Evolutionary conservation across 352 stramenopile genomes (phyloP), one percentile per base, ranked within the genome.

Genomic region (Hyaloperonospora arabidopsidis): DNA sequence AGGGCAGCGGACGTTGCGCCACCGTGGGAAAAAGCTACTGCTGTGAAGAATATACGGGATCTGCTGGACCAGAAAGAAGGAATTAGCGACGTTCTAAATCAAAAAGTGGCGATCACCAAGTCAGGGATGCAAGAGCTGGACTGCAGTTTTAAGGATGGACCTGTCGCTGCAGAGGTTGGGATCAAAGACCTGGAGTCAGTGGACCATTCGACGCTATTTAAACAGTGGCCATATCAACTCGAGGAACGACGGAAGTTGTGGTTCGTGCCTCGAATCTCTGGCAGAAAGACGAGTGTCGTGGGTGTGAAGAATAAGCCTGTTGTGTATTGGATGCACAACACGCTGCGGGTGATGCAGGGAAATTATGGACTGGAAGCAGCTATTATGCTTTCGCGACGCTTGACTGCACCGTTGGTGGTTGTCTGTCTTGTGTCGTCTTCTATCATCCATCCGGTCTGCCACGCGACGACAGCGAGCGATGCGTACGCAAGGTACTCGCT

Each of bases 291-390:
- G 10, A 35, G 15, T 50, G 48, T 12, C 17, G 43, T 55, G 11
- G 38, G 39, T n/a, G 19, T 41, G n/a, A 49, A 50, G 14, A 29
- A 39, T n/a, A 48, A 56, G 19, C 60, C 63, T 17, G 59, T 90
- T 23, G 51, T 90, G 8, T 90, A 90, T 55, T 90, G 79, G 79
- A 68, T 88, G 56, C 77, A 79, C 5, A 80, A 70, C 29, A 77
- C 72, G 1, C 43, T 80, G 49, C 79, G 79, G 2, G 68, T 84
- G n/a, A 59, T 53, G 41, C 70, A 87, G 15, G 71, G 72, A 8
- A 90, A 90, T 53, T 87, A 79, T 52, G 74, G 63, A 2, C 63
- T 90, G 19, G 70, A 80, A 40, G 58, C 66, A 10, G 77, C 77
- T 3, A 57, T 80, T 34, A 40, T 74, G 17, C 63, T 87, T 0